phyloP scores from a whole-genome alignment of 768 basidiomycete genomes.

The Agrocybe chaxingu region DNA sequence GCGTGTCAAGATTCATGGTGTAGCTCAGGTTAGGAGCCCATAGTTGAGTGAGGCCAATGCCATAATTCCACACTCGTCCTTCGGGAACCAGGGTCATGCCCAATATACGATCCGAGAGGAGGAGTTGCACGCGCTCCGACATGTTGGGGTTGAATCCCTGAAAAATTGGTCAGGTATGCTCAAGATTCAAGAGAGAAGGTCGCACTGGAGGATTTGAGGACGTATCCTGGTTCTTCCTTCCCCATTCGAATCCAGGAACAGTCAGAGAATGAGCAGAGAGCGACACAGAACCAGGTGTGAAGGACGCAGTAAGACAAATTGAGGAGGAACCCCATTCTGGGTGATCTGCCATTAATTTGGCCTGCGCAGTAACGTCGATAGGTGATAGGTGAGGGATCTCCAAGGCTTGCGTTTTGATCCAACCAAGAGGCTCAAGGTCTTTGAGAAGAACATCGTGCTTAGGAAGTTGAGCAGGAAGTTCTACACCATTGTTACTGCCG shows the following conservation, averaged over 20 bases:
- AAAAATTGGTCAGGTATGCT: constrained; percentile 9
- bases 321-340: constrained; percentile 93
- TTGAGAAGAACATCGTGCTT: constrained; percentile 94
- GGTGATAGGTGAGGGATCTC: constrained; percentile 93
- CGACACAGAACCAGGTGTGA: constrained; percentile 97
- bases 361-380: constrained; percentile 89
- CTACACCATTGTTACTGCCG: constrained; percentile 91
- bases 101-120: constrained; percentile 92
- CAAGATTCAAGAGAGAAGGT: neutral
- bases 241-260: constrained; percentile 97
- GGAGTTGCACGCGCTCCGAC: constrained; percentile 92
- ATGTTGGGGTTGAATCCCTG: constrained; percentile 97
- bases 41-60: constrained; percentile 87
- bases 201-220: constrained; percentile 74
- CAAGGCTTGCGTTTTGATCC: constrained; percentile 95
- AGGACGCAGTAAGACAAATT: constrained; percentile 91
- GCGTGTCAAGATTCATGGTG: constrained; percentile 87
- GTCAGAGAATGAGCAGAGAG: constrained; percentile 89
- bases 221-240: constrained; percentile 87
- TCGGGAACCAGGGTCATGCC: constrained; percentile 95
- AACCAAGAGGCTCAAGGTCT: constrained; percentile 92
- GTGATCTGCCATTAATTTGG: constrained; percentile 95
- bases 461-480: constrained; percentile 85
- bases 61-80: constrained; percentile 96
- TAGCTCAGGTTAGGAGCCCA: constrained; percentile 84